Evolutionary conservation across 2,329 filamentous ascomycete species (phyloP), one percentile per base, ranked within the genome.

Genomic region (Fusarium tuaranense): DNA sequence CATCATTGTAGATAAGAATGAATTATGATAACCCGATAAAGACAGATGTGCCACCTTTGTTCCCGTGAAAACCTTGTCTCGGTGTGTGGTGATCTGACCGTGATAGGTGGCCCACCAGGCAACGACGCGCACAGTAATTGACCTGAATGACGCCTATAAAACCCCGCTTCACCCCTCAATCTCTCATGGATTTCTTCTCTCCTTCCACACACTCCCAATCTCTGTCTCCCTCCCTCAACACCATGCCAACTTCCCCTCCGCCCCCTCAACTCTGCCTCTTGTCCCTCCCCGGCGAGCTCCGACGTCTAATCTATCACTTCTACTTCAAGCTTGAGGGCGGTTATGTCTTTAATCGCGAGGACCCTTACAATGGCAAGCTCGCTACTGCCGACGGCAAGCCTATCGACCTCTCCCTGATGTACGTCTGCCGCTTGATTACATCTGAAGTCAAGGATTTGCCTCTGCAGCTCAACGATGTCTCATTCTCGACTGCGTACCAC

Each of bases 371-470:
- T 14, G 44, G 32, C 14, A 53, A 53, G 30, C 68, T 69, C 14
- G 25, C 46, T 13, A n/a, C 30, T 7, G 46, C 32, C 12, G 16
- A 58, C 8, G 44, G 66, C 4, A 16, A 51, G 16, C 38, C 25
- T n/a, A 70, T 70, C 34, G 13, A 62, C 30, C 20, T 70, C 5
- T 38, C 41, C 2, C 57, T 69, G 4, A 60, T 70, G 36, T 41
- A 65, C 22, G 27, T 55, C 7, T 65, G 68, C n/a, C 34, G n/a
- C 4, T 61, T 38, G 1, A 65, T 70, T 3, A 30, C 59, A 8
- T 14, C 38, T 4, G 60, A 69, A 6, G 55, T 53, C 38, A 60
- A 34, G 13, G 12, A 60, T 18, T 16, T 70, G 0, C 65, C 59
- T 3, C n/a, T 69, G 5, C 9, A 0, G 0, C 1, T 65, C 3